phyloP scores from a whole-genome alignment of 257 asterid species.

The Schizonepeta tenuifolia region DNA sequence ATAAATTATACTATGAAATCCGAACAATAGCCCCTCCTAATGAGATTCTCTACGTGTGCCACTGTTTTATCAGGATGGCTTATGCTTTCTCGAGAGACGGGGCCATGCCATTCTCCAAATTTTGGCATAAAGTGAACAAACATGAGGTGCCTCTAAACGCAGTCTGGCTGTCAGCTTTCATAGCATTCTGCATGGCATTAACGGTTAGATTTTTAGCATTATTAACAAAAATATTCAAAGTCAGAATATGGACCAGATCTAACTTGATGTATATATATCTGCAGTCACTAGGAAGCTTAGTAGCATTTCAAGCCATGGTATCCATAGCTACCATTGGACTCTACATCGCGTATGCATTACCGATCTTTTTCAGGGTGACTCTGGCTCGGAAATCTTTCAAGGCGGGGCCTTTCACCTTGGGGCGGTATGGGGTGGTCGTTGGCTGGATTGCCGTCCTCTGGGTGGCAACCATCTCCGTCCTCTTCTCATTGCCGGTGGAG shows the following conservation, averaged over 20 bases:
- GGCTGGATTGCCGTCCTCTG: conserved; percentile 88
- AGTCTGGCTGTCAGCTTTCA: conserved; percentile 79
- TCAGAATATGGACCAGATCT: background rate
- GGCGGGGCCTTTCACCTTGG: conserved; percentile 89
- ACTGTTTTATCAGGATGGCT: conserved; percentile 62
- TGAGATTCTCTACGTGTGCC: background rate
- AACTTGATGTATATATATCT: background rate
- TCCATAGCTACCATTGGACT: conserved; percentile 96
- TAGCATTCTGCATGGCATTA: conserved; percentile 97
- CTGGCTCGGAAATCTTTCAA: conserved; percentile 75
- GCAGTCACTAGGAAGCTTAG: conserved; percentile 96
- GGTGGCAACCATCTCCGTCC: conserved; percentile 83
- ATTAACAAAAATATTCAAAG: background rate
- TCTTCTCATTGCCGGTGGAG: conserved; percentile 91
- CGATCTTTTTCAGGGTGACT: conserved; percentile 84
- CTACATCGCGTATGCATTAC: conserved; percentile 93
- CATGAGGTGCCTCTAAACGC: conserved; percentile 89
- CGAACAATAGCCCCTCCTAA: background rate
- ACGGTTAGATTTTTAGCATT: conserved; percentile 48
- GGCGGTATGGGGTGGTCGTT: conserved; percentile 64
- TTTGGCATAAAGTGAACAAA: conserved; percentile 88
- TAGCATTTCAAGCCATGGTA: conserved; percentile 98
- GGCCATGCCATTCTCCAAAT: conserved; percentile 90
- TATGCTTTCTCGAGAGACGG: conserved; percentile 98
- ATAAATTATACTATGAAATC: too few relatives aligned